Base-by-base conservation (phyloP, 2,329 filamentous ascomycete species). In the Septoria linicola region DNA sequence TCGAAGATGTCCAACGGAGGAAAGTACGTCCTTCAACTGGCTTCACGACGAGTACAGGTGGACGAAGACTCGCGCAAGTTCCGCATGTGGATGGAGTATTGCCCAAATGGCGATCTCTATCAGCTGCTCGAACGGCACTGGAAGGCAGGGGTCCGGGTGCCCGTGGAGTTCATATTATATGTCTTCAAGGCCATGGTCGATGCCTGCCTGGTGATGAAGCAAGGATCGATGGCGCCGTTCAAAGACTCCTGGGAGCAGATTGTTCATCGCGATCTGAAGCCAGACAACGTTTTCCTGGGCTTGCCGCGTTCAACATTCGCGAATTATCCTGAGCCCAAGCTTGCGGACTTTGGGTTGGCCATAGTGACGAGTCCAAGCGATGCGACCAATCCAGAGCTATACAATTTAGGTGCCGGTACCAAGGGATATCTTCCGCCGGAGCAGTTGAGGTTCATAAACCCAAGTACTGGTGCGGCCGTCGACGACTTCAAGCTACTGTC, bases 241-340 rank as follows among this genome's bases (percentile, higher is more conserved):
- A 14, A 27, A n/a, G 20, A 16, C 1, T 23, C 36, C 2, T 48
- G 48, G 44, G 35, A 46, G 11, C 35, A 57, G 39, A 51, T 60
- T 13, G 45, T 62, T 2, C 61, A 63, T 34, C 43, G 57, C 2
- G 59, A 63, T 36, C 51, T 60, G 25, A 62, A 61, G 39, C 49
- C 48, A 4, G 43, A 32, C 2, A 63, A 61, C 27, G 42, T 62
- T n/a, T 61, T 61, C 31, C 31, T 63, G 5, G 48, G 49, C 13
- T 30, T 40, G 21, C 49, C 53, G 3, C 8, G 14, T 16, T 25
- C 16, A 4, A 42, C 36, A 34, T 53, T 53, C 4, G 41, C 30
- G 2, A 30, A 20, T 7, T 49, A 50, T 30, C 54, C 34, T n/a
- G 41, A 41, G 21, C 48, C 32, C 16, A 61, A 53, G 31, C 8